phyloP scores from a whole-genome alignment of 495 filamentous ascomycete species.

The Annulohypoxylon moriforme region DNA sequence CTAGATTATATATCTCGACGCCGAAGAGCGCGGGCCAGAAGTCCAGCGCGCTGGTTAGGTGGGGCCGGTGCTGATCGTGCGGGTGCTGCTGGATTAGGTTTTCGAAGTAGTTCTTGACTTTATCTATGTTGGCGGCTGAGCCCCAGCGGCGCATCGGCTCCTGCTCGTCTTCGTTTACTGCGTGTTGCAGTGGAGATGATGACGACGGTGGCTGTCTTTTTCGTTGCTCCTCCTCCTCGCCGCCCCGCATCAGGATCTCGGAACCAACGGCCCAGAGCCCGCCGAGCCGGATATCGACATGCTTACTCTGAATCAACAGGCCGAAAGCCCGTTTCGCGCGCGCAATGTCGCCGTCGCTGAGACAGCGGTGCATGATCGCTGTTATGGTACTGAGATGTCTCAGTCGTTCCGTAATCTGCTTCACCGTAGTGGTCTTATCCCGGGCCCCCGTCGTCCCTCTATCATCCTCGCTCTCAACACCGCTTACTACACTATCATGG shows the following conservation, averaged over 20 bases:
- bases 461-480: neutral
- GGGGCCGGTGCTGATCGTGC: constrained; percentile 47
- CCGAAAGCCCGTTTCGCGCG: constrained; percentile 55
- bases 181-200: neutral
- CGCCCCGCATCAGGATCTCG: constrained; percentile 56
- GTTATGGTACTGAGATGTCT: constrained; percentile 49
- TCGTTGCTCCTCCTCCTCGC: constrained; percentile 36
- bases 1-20: constrained; percentile 53
- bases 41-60: constrained; percentile 49
- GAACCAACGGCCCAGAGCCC: constrained; percentile 57
- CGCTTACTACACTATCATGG: neutral
- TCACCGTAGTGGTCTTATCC: constrained; percentile 11
- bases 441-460: neutral
- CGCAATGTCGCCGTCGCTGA: constrained; percentile 53
- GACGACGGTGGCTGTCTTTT: neutral
- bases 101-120: constrained; percentile 49
- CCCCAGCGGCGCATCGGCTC: constrained; percentile 32
- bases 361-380: constrained; percentile 50
- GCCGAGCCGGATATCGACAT: constrained; percentile 52
- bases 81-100: constrained; percentile 54
- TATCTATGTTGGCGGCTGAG: constrained; percentile 41
- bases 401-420: constrained; percentile 36
- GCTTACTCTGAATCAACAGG: constrained; percentile 46
- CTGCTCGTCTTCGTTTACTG: neutral
- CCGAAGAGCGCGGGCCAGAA: constrained; percentile 57